Base-by-base conservation (phyloP, 2,329 filamentous ascomycete genomes). In the Xylariales sp. region DNA sequence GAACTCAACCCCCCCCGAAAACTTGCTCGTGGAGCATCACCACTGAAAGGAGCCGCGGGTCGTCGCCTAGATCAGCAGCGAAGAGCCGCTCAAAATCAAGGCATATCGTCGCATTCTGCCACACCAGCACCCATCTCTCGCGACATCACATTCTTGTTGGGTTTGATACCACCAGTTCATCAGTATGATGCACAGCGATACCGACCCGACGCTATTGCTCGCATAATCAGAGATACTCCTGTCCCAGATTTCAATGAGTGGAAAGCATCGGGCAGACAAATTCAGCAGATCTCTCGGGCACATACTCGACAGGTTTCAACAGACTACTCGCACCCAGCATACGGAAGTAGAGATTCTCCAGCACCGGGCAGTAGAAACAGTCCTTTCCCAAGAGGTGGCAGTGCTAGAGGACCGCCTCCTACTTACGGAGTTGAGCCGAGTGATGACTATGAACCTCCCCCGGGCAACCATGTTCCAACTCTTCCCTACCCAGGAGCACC, bases 21-120 rank as follows among this genome's bases (percentile, higher is more conserved):
- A 60, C 75, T 96, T 36, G 78, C 83, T 33, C 81, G 94, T 30
- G 90, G 85, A n/a, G 89, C 87, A 40, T 97, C 91, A 5, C 93
- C 94, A 0, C 73, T 97, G 25, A 98, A 97, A 59, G 88, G 88
- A 12, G 87, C 88, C 2, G 88, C 91, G 25, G 88, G 88, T 18
- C 83, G 90, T 40, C 83, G 90, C 24, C 72, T 94, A 16, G 88
- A 93, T 52, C 85, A 93, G 56, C 82, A 88, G 56, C 75, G 79
- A 36, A 72, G 81, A 5, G 52, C 50, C 11, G 79, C 74, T 50
- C 76, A 76, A 47, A 67, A 69, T 11, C 68, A 70, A 45, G 60
- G 62, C 11, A 51, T 54, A 30, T 54, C 54, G n/a, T 54, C 56
- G 6, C 56, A 60, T 25, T 53, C 41, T 15, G 54, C 43, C 13